These are phyloP conservation scores for Penicillium thymicola DNA, from an alignment of 2,329 filamentous ascomycete species.

Conservation along the genomic window DNA sequence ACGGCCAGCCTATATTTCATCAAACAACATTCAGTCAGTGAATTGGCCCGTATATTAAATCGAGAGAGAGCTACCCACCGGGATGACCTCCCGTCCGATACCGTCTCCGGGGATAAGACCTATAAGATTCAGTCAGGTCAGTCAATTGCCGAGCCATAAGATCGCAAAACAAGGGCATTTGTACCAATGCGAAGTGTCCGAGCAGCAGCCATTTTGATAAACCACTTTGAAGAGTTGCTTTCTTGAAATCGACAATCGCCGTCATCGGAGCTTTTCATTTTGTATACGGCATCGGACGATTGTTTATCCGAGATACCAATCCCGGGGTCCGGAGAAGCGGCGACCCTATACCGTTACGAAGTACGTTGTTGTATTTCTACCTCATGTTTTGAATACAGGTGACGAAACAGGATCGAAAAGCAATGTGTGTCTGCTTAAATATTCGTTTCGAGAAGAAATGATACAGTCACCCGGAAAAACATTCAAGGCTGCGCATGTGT, in stretches of 20 bases:
- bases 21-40: slow-evolving; percentile 14
- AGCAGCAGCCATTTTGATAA: slow-evolving; percentile 48
- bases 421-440: background rate
- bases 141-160: background rate
- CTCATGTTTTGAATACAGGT: background rate
- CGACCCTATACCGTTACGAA: background rate
- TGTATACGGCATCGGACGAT: slow-evolving; percentile 21
- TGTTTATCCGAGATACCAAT: slow-evolving; percentile 18
- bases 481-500: no score
- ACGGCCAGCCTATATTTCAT: slow-evolving; percentile 61
- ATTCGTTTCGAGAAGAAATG: background rate
- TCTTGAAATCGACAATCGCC: slow-evolving; percentile 23
- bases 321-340: slow-evolving; percentile 19
- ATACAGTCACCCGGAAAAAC: background rate
- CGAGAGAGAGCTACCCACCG: slow-evolving; percentile 47
- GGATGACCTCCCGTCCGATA: slow-evolving; percentile 98
- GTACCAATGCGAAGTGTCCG: slow-evolving; percentile 66
- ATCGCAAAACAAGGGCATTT: slow-evolving; percentile 26
- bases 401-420: background rate
- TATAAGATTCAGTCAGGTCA: slow-evolving; percentile 38
- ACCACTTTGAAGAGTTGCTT: slow-evolving; percentile 17
- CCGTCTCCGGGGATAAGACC: slow-evolving; percentile 97
- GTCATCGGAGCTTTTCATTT: slow-evolving; percentile 32
- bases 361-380: background rate
- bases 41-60: slow-evolving; percentile 5